These are phyloP conservation scores for Houttuynia cordata DNA, from an alignment of 164 flowering plant genomes.

Conservation along the genomic window DNA sequence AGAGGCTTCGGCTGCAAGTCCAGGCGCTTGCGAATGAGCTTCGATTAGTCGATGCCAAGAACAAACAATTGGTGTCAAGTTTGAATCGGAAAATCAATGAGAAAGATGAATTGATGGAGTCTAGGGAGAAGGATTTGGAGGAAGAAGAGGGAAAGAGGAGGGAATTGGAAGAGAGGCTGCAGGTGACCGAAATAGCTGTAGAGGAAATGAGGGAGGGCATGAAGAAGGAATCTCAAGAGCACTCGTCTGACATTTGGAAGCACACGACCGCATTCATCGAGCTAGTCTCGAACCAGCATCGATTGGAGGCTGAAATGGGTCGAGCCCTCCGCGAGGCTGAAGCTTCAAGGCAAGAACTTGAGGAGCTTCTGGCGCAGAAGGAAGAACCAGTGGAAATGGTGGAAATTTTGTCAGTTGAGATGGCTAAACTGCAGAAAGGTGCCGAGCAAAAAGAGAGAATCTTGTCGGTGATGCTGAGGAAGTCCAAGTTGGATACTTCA, in stretches of 20 bases:
- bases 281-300: conserved; percentile 84
- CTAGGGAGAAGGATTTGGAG: conserved; percentile 42
- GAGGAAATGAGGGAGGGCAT: conserved; percentile 48
- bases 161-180: conserved; percentile 48
- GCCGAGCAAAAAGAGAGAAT: conserved; percentile 83
- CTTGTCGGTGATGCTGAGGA: conserved; percentile 76
- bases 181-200: conserved; percentile 20
- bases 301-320: conserved; percentile 86
- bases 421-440: conserved; percentile 52
- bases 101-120: conserved; percentile 31
- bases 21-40: conserved; percentile 48
- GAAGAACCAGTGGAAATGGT: conserved; percentile 49
- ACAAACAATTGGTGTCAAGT: conserved; percentile 32
- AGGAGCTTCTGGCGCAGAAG: conserved; percentile 44
- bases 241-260: conserved; percentile 55
- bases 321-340: conserved; percentile 69
- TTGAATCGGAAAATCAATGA: conserved; percentile 39
- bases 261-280: conserved; percentile 86
- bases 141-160: conserved; percentile 36
- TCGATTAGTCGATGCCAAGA: conserved; percentile 30
- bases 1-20: conserved; percentile 51
- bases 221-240: conserved; percentile 43
- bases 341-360: conserved; percentile 49
- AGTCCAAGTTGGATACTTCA: conserved; percentile 57
- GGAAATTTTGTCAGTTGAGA: conserved; percentile 54